Conservation (phyloP, 768 basidiomycete genomes). For the Paxillus involutus region DNA sequence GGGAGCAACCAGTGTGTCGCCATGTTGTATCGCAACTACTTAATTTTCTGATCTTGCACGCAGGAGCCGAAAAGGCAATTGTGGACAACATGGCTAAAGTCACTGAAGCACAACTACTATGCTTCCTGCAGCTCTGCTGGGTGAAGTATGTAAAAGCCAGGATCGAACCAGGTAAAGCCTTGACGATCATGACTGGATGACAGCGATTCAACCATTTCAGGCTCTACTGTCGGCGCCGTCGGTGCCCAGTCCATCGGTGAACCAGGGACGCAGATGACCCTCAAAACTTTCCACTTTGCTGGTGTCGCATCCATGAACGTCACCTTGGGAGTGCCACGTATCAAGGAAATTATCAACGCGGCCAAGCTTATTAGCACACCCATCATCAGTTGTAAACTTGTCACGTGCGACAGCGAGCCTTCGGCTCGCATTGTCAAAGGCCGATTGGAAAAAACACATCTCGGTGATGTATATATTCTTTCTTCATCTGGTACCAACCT, state of each 20-base stretch:
- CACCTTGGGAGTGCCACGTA: slow-evolving; percentile 98
- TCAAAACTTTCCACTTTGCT: slow-evolving; percentile 99
- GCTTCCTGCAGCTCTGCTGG: slow-evolving; percentile 87
- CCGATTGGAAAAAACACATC: slow-evolving; percentile 88
- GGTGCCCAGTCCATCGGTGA: slow-evolving; percentile 99
- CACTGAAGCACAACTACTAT: slow-evolving; percentile 73
- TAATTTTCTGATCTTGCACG: slow-evolving; percentile 1
- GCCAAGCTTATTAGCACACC: slow-evolving; percentile 97
- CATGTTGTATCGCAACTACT: background rate
- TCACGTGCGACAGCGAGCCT: slow-evolving; percentile 81
- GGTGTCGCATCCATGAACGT: slow-evolving; percentile 99
- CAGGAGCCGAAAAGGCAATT: slow-evolving; percentile 66
- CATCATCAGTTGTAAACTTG: slow-evolving; percentile 95
- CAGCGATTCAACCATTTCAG: slow-evolving; percentile 34
- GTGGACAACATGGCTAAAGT: slow-evolving; percentile 93
- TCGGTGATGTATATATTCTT: slow-evolving; percentile 74
- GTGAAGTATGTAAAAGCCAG: slow-evolving; percentile 92
- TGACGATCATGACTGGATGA: background rate
- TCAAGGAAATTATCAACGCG: slow-evolving; percentile 99
- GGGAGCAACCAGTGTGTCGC: slow-evolving; percentile 64
- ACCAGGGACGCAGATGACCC: slow-evolving; percentile 98
- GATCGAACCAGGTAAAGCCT: slow-evolving; percentile 81
- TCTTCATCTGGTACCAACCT: background rate
- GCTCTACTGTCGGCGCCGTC: slow-evolving; percentile 97
- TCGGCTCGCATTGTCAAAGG: slow-evolving; percentile 98